phyloP scores from a whole-genome alignment of 2,329 filamentous ascomycete genomes.

The Periglandula ipomoeae region DNA sequence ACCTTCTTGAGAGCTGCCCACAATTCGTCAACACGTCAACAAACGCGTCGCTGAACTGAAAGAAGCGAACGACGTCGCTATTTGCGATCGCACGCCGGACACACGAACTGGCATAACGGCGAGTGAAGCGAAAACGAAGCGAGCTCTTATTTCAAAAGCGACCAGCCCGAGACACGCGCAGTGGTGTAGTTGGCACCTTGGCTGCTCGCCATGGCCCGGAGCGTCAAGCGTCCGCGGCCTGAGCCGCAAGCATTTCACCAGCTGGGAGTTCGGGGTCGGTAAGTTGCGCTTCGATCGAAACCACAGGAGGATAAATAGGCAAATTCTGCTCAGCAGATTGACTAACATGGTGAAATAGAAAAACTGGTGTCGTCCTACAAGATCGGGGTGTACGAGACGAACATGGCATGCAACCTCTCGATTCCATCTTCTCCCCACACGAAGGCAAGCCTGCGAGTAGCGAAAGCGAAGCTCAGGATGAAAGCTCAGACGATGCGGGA shows the following conservation, averaged over 20 bases:
- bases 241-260: conserved; percentile 22
- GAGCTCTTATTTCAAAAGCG: too few relatives aligned
- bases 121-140: too few relatives aligned
- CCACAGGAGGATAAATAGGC: too few relatives aligned
- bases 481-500: conserved; percentile 19
- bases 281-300: conserved; percentile 12
- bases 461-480: too few relatives aligned
- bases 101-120: not conserved
- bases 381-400: conserved; percentile 79
- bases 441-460: conserved; percentile 36
- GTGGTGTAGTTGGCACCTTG: not conserved
- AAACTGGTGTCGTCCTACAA: conserved; percentile 77
- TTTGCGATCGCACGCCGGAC: not conserved
- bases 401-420: conserved; percentile 82
- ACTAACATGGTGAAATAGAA: conserved; percentile 44
- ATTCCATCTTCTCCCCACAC: conserved; percentile 83
- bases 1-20: not conserved
- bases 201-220: conserved; percentile 22
- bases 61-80: not conserved
- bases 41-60: not conserved
- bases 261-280: conserved; percentile 30
- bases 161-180: not conserved
- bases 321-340: too few relatives aligned
- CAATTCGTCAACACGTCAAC: not conserved
- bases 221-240: conserved; percentile 19